Percentiles rank a stretch among this genome's conserved stretches.
phyloP scores from a whole-genome alignment of 2,329 filamentous ascomycete genomes.

The Hymenotorrendiella dingleyae region DNA sequence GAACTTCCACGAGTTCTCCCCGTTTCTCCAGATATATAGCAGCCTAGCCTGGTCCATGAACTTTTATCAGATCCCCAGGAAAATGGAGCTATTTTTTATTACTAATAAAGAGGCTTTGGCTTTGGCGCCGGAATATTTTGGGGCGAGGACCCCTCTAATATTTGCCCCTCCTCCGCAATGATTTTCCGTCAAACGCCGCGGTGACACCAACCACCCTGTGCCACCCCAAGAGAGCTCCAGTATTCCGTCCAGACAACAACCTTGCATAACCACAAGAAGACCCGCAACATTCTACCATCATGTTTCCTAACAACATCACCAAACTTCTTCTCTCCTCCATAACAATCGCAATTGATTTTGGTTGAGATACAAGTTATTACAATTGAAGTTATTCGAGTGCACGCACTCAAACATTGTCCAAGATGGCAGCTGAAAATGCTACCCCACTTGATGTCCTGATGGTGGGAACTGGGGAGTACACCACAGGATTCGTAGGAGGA shows the following conservation, averaged over 20 bases:
- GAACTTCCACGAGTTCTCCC: too few relatives aligned
- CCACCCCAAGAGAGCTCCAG: too few relatives aligned
- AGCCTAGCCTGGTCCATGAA: not conserved
- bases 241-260: not conserved
- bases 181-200: slow-evolving; percentile 10
- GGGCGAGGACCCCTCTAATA: slow-evolving; percentile 15
- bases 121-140: slow-evolving; percentile 18
- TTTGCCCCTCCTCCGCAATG: not conserved
- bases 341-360: slow-evolving; percentile 1
- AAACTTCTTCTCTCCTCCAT: slow-evolving; percentile 4
- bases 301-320: not conserved
- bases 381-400: too few relatives aligned
- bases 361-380: not conserved
- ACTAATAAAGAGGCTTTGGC: too few relatives aligned
- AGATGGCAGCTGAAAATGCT: slow-evolving; percentile 6
- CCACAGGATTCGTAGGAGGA: slow-evolving; percentile 84
- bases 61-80: too few relatives aligned
- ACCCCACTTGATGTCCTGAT: slow-evolving; percentile 31
- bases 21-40: slow-evolving; percentile 1
- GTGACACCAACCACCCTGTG: not conserved
- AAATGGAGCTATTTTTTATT: too few relatives aligned
- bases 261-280: slow-evolving; percentile 1
- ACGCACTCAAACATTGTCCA: too few relatives aligned
- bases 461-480: slow-evolving; percentile 86
- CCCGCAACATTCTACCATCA: slow-evolving; percentile 1